Evolutionary conservation across 2,329 filamentous ascomycete genomes (phyloP), one percentile per base, ranked within the genome.

Genomic region (Stemphylium lycopersici): DNA sequence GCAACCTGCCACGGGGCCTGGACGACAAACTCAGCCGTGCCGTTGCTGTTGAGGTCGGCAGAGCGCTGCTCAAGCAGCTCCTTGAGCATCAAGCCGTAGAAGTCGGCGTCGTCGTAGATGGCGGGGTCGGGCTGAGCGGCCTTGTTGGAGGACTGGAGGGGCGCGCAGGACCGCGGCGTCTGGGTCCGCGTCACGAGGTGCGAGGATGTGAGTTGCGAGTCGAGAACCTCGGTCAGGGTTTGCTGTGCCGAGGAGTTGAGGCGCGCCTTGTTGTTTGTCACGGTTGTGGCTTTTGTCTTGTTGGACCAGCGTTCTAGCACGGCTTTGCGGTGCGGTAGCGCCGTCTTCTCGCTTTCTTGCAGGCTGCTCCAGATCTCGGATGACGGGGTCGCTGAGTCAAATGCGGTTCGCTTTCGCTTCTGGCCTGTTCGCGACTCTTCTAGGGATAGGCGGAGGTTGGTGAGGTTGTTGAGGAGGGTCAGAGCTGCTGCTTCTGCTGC

Each of bases 101-200:
- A 97, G 72, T 96, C 88, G 10, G 90, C 91, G 67, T 99, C 95
- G 72, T 98, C 93, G 78, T 95, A 99, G 63, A 96, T 87, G 16
- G 80, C 77, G 6, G 62, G 56, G 10, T 67, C 60, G 1, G 69
- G 61, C 20, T 60, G 59, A 0, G 59, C 56, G n/a, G 47, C 63
- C 48, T 68, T 67, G 47, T 57, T 57, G 2, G 71, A 81, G 0
- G 83, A 82, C 65, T 93, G 90, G 0, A 85, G 77, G 0, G 90
- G 90, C 0, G 90, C 90, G 67, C 90, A 93, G 1, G 90, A 92
- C 16, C 90, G 86, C 11, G 90, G 88, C 0, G 86, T 86, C 39
- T 84, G 85, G 0, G 89, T 90, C 39, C 87, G 85, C 68, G 85
- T 86, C 59, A 90, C 73, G 1, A 93, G 81, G 13, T 89, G 85